Percentiles rank a stretch among this genome's conserved stretches.
Evolutionary conservation across 108 stramenopile species (phyloP).

Genomic region (Aurantiochytrium sp.): DNA sequence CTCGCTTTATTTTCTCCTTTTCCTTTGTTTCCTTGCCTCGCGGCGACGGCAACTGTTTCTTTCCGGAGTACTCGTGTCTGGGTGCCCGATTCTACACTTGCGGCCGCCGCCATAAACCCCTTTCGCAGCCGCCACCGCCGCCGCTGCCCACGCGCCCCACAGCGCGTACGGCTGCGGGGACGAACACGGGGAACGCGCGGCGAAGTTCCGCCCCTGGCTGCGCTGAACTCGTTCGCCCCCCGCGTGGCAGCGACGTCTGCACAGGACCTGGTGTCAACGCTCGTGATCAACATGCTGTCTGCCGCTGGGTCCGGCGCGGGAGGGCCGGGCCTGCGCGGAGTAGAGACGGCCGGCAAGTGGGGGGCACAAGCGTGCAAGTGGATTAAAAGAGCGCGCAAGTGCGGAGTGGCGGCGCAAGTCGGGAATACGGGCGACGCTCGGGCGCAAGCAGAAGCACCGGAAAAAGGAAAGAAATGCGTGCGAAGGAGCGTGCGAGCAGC

Average conservation of each 20-base stretch:
- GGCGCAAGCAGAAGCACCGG: too few relatives aligned
- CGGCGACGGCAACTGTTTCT: neutral
- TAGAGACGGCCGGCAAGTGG: neutral
- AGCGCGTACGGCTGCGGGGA: neutral
- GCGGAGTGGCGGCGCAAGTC: neutral
- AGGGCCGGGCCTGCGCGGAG: neutral
- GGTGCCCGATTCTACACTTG: neutral
- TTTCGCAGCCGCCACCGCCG: neutral
- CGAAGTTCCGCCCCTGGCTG: neutral
- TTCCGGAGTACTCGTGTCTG: neutral
- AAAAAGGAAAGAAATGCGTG: too few relatives aligned
- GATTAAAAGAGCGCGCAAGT: neutral
- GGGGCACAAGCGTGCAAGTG: neutral
- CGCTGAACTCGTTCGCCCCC: neutral
- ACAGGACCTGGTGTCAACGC: neutral
- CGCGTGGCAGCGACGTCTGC: neutral
- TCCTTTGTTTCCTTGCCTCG: neutral
- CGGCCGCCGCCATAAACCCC: neutral
- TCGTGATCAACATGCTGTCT: too few relatives aligned
- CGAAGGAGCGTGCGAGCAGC: too few relatives aligned
- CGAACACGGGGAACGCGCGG: neutral
- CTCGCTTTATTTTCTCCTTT: neutral
- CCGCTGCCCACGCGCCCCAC: neutral
- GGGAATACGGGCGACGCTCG: too few relatives aligned
- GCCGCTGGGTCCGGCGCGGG: neutral